Percentiles rank a stretch among this genome's conserved stretches.
These are phyloP conservation scores for Funneliformis caledonium DNA, from an alignment of 371 early-diverging fungal species.

Conservation along the genomic window DNA sequence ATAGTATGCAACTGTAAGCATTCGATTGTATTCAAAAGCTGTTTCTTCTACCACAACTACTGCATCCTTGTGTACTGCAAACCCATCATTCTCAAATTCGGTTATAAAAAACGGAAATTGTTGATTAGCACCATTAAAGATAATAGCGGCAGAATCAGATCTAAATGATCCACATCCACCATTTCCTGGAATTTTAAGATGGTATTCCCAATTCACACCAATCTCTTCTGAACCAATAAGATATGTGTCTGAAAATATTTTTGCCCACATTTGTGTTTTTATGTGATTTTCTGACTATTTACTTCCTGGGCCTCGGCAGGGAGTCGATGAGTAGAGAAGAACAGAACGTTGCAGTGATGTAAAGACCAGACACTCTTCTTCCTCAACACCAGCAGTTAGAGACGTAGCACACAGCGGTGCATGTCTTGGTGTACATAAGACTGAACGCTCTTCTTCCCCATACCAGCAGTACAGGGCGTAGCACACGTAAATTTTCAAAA, in stretches of 20 bases:
- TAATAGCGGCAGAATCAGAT: constrained; percentile 31
- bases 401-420: too few species aligned
- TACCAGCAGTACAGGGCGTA: not conserved
- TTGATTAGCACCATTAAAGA: not conserved
- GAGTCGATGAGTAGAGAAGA: not conserved
- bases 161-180: not conserved
- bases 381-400: too few species aligned
- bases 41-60: constrained; percentile 23
- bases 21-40: constrained; percentile 31
- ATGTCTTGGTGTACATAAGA: not conserved
- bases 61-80: constrained; percentile 27
- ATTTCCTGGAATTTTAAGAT: constrained; percentile 27
- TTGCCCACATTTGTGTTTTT: constrained; percentile 33
- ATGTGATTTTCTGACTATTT: constrained; percentile 34
- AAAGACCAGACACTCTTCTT: too few species aligned
- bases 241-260: constrained; percentile 30
- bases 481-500: not conserved
- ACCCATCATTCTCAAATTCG: constrained; percentile 18
- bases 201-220: constrained; percentile 22
- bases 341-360: too few species aligned
- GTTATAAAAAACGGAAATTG: constrained; percentile 25
- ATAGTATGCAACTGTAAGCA: constrained; percentile 30
- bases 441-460: constrained; percentile 2
- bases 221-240: constrained; percentile 7
- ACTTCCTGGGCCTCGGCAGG: constrained; percentile 33